Conservation (phyloP, 805 yeast species). For the Tetrapisispora fleetii region DNA sequence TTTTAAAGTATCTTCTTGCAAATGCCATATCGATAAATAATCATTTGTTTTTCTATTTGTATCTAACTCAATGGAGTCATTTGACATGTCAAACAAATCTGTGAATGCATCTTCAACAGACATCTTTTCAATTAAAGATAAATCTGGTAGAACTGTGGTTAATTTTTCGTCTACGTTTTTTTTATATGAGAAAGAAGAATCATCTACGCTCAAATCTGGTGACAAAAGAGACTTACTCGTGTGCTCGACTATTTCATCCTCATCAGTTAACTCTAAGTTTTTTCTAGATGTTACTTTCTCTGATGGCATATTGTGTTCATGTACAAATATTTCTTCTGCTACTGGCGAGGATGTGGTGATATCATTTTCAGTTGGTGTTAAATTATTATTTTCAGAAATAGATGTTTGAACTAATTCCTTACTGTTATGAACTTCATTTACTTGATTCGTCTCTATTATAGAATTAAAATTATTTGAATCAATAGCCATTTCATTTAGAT, state of each 20-base stretch:
- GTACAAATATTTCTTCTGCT: no score
- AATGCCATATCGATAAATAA: constrained; percentile 27
- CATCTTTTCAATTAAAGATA: constrained; percentile 13
- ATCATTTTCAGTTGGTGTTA: no score
- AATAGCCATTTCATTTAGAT: no score
- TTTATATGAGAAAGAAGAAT: not conserved
- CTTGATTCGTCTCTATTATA: no score
- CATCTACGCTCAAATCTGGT: not conserved
- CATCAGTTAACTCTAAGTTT: not conserved
- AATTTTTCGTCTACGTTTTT: not conserved
- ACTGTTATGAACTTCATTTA: no score
- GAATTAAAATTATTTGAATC: no score
- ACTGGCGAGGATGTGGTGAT: no score
- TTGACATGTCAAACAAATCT: constrained; percentile 18
- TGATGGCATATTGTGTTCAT: no score
- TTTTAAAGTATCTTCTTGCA: constrained; percentile 16
- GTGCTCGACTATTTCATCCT: not conserved
- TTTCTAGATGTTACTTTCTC: not conserved
- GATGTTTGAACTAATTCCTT: no score
- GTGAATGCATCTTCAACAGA: constrained; percentile 22
- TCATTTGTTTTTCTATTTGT: constrained; percentile 11
- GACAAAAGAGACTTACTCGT: not conserved
- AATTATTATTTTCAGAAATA: no score
- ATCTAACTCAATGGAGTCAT: constrained; percentile 17
- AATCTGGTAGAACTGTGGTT: constrained; percentile 8